Base-by-base conservation (phyloP, 192 early-diverging fungal species). In the Podila clonocystis region DNA sequence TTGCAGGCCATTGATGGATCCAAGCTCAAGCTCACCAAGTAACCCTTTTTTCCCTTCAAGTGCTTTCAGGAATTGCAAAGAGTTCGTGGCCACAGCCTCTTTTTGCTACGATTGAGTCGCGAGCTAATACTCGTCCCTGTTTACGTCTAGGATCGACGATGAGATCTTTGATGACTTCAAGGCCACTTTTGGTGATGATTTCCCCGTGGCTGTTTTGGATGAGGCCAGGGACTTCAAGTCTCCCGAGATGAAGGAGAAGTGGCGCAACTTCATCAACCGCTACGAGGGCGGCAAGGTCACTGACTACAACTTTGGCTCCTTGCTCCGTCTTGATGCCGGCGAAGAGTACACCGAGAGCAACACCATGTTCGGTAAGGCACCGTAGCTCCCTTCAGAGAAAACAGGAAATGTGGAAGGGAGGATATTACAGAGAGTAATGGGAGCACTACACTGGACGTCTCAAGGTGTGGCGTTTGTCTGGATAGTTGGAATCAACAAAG, bases 281-380 rank as follows among this genome's bases (percentile, higher is more conserved):
- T 97, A 94, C 83, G 95, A 98, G 73, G 91, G 91, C 29, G 77
- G 77, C 55, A 85, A 86, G 45, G 91, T 98, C n/a, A 86, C 89
- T 60, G 97, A 98, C 73, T 97, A 86, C 82, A 98, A 97, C 85
- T 98, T 97, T 90, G 97, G 97, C 9, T 94, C 95, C 22, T 85
- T 98, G 67, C 74, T 98, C 58, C 86, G 97, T 70, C 91, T 91
- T 63, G 88, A 94, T 74, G 83, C 88, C 69, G 85, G 79, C 33
- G 88, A 92, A 36, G 95, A 94, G 64, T 98, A 97, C 82, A 91
- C 91, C 17, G 91, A 93, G 67, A 87, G 93, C 26, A 98, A 98
- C 85, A 87, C 93, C 7, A 94, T 97, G 84, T 97, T 98, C 86
- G 97, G 89, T 88, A 91, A 86, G 87, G 17, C 4, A 26, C 45